Evolutionary conservation across 2,329 filamentous ascomycete genomes (phyloP).

Genomic region (Ceratocystis diversiconidia): DNA sequence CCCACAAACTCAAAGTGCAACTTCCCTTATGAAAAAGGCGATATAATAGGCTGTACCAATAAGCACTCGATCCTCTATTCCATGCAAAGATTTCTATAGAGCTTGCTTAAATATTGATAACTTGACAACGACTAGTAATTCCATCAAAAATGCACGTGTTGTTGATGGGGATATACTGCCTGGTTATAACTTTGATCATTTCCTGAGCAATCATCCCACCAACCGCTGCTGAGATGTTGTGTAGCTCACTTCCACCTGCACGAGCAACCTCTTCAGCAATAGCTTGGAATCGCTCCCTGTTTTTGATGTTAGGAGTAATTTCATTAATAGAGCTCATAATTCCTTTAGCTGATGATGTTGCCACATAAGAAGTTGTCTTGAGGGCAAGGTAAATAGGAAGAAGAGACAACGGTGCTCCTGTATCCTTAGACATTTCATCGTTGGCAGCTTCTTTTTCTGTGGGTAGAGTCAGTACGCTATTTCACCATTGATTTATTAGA

Average conservation of each 20-base stretch:
- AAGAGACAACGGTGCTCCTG: conserved; percentile 43
- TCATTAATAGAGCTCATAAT: conserved; percentile 13
- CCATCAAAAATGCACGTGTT: conserved; percentile 60
- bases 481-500: not conserved
- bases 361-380: conserved; percentile 23
- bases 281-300: conserved; percentile 7
- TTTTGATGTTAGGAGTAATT: not conserved
- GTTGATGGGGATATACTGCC: conserved; percentile 57
- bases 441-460: conserved; percentile 40
- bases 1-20: not conserved
- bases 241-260: conserved; percentile 70
- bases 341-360: conserved; percentile 15
- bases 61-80: too few species aligned
- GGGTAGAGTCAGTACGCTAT: conserved; percentile 4
- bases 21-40: not conserved
- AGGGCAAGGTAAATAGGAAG: conserved; percentile 57
- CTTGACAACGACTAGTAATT: conserved; percentile 46
- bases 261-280: conserved; percentile 53
- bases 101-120: conserved; percentile 29
- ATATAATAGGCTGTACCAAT: too few species aligned
- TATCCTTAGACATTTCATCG: conserved; percentile 37
- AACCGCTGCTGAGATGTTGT: conserved; percentile 77
- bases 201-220: conserved; percentile 96
- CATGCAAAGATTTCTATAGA: not conserved
- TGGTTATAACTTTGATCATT: conserved; percentile 75